These are phyloP conservation scores for Kalmanozyma brasiliensis DNA, from an alignment of 1,284 basidiomycete species.

Conservation along the genomic window DNA sequence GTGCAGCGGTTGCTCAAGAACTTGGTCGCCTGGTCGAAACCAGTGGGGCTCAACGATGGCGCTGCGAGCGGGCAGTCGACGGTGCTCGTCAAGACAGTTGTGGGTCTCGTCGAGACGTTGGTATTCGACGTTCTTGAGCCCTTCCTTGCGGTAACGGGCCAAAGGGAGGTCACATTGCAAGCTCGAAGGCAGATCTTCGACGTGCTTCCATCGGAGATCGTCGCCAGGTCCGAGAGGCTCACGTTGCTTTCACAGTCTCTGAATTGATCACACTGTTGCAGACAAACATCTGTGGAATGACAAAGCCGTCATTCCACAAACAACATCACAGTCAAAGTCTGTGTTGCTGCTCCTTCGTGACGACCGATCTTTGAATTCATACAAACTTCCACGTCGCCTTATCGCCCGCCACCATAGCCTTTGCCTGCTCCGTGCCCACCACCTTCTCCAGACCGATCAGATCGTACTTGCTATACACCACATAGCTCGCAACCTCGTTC, in stretches of 20 bases:
- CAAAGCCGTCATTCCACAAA: too few species aligned
- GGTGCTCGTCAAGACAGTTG: background rate
- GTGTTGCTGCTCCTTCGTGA: too few species aligned
- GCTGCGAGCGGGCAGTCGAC: background rate
- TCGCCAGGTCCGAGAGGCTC: slow-evolving; percentile 5
- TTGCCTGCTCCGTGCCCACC: slow-evolving; percentile 69
- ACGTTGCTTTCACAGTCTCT: background rate
- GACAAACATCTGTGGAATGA: too few species aligned
- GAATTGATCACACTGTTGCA: too few species aligned
- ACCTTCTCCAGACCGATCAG: slow-evolving; percentile 86
- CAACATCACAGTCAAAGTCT: too few species aligned
- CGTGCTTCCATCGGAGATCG: background rate
- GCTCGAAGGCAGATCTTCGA: background rate
- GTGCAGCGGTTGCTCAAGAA: slow-evolving; percentile 8
- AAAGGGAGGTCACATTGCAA: too few species aligned
- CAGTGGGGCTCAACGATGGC: background rate
- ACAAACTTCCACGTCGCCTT: slow-evolving; percentile 59
- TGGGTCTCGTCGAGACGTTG: slow-evolving; percentile 8
- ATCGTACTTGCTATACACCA: slow-evolving; percentile 88
- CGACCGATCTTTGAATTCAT: too few species aligned
- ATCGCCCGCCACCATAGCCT: slow-evolving; percentile 53
- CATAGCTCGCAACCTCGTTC: slow-evolving; percentile 74
- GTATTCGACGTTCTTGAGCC: slow-evolving; percentile 1
- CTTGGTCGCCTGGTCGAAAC: slow-evolving; percentile 3
- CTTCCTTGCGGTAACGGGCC: too few species aligned